Percentiles rank a stretch among this genome's conserved stretches.
Evolutionary conservation across 371 early-diverging fungal species (phyloP).

Genomic region (Mucor sp.): DNA sequence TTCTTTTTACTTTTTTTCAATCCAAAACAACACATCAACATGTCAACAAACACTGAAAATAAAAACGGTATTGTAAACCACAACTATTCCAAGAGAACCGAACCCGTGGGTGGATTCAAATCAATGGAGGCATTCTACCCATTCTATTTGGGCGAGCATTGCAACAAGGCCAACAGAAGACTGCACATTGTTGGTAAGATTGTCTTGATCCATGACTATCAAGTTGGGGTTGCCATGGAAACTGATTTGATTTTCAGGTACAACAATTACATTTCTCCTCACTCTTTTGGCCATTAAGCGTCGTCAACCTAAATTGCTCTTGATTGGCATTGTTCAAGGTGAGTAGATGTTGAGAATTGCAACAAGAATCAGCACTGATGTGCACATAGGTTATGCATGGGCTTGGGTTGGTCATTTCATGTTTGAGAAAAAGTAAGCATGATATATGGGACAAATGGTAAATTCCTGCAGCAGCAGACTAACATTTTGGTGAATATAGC

Average conservation of each 20-base stretch:
- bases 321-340: constrained; percentile 39
- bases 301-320: constrained; percentile 23
- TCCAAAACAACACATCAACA: not conserved
- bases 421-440: constrained; percentile 60
- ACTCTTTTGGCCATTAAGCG: constrained; percentile 20
- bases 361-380: not conserved
- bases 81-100: constrained; percentile 54
- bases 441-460: too few relatives aligned
- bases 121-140: constrained; percentile 64
- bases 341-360: constrained; percentile 8
- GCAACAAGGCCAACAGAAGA: constrained; percentile 56
- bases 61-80: constrained; percentile 45
- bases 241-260: constrained; percentile 19
- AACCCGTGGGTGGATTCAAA: constrained; percentile 54
- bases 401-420: constrained; percentile 76
- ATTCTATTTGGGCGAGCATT: constrained; percentile 70
- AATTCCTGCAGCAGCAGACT: not conserved
- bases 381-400: constrained; percentile 51
- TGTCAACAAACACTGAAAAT: constrained; percentile 9
- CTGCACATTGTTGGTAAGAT: constrained; percentile 56
- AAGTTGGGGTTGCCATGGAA: not conserved
- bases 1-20: not conserved
- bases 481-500: constrained; percentile 17
- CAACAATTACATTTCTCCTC: constrained; percentile 30
- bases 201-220: not conserved